Evolutionary conservation across 306 rosid species (phyloP), one percentile per base, ranked within the genome.

Genomic region (Dryas alaskensis): DNA sequence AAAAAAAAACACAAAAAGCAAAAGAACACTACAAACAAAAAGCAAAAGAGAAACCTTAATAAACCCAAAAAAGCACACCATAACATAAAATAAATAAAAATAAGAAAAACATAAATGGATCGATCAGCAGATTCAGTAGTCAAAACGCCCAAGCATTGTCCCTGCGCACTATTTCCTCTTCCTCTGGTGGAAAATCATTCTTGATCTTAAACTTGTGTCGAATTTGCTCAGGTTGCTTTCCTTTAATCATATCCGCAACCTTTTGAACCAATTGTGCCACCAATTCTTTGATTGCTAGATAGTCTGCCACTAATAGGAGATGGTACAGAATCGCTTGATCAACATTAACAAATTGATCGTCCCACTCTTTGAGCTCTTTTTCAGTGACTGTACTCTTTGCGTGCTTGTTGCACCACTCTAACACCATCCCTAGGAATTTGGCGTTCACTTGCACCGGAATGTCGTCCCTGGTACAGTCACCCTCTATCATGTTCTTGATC

Each of bases 201-300:
- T 54, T 54, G 60, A 54, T 17, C 10, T 14, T 55, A 8, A 50
- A 4, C 59, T 50, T 51, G 13, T 14, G 1, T 4, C 11, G n/a
- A 68, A 50, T 68, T 47, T 68, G 27, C 9, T 68, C 47, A 37
- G n/a, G 8, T 66, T 10, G 46, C 10, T 67, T 67, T 53, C n/a
- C 46, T n/a, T 11, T 27, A 8, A 31, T 27, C 65, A 37, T 13
- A 31, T 67, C 72, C 14, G 60, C 72, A 68, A 17, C 4, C 60
- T 17, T 54, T 7, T 54, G 60, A 17, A 27, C 0, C 1, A n/a
- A 8, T 16, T 50, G 60, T 13, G 16, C 46, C 60, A 14, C 14
- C 14, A 68, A 16, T 4, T 68, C 47, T 60, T 37, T 31, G 9
- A 8, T 27, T 8, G 14, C 39, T 10, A 16, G 70, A 40, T 67